Percentiles rank a stretch among this genome's conserved stretches.
Conservation (phyloP, 108 stramenopile species). For the Chaetoceros tenuissimus region DNA sequence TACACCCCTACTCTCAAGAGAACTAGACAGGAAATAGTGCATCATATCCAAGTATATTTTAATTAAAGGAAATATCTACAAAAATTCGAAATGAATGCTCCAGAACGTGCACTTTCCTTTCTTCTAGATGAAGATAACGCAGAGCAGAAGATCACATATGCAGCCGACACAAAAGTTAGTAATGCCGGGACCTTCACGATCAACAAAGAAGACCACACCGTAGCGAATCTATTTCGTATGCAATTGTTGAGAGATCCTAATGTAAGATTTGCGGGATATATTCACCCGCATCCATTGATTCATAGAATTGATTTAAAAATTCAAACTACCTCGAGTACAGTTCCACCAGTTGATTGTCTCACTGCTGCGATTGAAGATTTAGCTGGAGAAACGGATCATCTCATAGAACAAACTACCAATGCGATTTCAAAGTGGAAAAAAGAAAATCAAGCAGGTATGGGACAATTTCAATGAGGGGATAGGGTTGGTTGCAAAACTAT, state of each 20-base stretch:
- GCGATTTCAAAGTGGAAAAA: constrained; percentile 67
- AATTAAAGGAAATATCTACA: too few species aligned
- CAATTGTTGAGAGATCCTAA: constrained; percentile 84
- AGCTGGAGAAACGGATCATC: constrained; percentile 78
- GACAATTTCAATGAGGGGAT: not conserved
- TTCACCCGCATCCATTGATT: constrained; percentile 91
- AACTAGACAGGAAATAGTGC: too few species aligned
- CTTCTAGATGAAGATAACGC: constrained; percentile 75
- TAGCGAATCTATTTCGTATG: constrained; percentile 91
- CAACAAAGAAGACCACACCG: constrained; percentile 96
- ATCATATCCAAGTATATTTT: too few species aligned
- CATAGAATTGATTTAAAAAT: constrained; percentile 82
- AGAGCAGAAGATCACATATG: constrained; percentile 73
- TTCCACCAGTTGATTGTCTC: constrained; percentile 62
- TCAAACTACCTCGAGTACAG: constrained; percentile 71
- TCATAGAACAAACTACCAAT: constrained; percentile 68
- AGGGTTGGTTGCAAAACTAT: too few species aligned
- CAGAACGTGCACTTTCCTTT: constrained; percentile 76
- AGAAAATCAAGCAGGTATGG: constrained; percentile 55
- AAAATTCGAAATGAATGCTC: constrained; percentile 83
- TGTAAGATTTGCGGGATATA: constrained; percentile 88
- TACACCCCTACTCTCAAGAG: too few species aligned
- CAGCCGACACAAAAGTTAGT: constrained; percentile 82
- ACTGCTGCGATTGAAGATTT: constrained; percentile 82
- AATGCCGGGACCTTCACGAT: constrained; percentile 94